phyloP scores from a whole-genome alignment of 2,329 filamentous ascomycete species.

The Tothia fuscella region DNA sequence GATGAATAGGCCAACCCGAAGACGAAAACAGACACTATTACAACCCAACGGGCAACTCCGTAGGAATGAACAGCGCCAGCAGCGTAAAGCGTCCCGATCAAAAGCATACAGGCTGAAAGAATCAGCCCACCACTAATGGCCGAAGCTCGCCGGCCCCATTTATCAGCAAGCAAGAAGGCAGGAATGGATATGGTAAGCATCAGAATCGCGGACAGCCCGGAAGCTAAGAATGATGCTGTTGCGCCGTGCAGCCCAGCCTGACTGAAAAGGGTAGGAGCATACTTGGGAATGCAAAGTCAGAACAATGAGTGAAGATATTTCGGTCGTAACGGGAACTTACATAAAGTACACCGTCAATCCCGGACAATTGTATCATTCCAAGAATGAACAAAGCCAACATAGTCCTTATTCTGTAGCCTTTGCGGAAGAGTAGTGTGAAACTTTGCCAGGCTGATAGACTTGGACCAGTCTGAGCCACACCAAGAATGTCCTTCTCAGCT shows the following conservation, averaged over 20 bases:
- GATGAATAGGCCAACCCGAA: slow-evolving; percentile 36
- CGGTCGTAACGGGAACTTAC: slow-evolving; percentile 27
- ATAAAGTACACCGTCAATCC: slow-evolving; percentile 52
- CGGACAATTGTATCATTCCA: slow-evolving; percentile 47
- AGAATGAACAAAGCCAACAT: slow-evolving; percentile 45
- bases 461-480: slow-evolving; percentile 17
- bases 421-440: slow-evolving; percentile 17
- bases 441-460: slow-evolving; percentile 13
- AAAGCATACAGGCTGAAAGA: slow-evolving; percentile 39
- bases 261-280: slow-evolving; percentile 45
- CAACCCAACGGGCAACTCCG: slow-evolving; percentile 36
- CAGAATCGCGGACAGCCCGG: slow-evolving; percentile 44
- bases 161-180: slow-evolving; percentile 41
- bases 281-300: slow-evolving; percentile 26
- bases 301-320: not conserved
- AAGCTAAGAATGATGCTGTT: slow-evolving; percentile 45
- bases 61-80: slow-evolving; percentile 29
- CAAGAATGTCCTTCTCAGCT: slow-evolving; percentile 36
- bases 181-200: slow-evolving; percentile 44
- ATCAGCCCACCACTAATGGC: slow-evolving; percentile 42
- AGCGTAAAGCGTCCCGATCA: slow-evolving; percentile 44
- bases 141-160: slow-evolving; percentile 42
- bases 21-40: slow-evolving; percentile 38
- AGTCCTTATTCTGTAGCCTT: slow-evolving; percentile 30
- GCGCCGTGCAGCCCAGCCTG: slow-evolving; percentile 42